Evolutionary conservation across 129 eudicot species (phyloP).

Genomic region (Glebionis coronaria): DNA sequence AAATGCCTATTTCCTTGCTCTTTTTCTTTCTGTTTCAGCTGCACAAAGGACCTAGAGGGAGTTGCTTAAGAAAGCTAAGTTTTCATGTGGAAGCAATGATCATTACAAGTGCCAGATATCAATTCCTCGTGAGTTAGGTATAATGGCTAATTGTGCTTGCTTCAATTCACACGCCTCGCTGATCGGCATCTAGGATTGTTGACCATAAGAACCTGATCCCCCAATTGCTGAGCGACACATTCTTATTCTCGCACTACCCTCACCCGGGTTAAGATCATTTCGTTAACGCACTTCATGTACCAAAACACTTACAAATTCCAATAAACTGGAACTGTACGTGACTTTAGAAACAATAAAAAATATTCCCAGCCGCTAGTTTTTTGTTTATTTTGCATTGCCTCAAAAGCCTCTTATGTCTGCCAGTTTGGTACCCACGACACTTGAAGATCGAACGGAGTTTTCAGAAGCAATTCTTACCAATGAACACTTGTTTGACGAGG

Average conservation of each 20-base stretch:
- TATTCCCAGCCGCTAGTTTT: neutral
- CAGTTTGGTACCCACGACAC: neutral
- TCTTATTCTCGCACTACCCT: neutral
- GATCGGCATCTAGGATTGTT: too few relatives aligned
- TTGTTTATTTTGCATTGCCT: neutral
- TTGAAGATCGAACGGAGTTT: slow-evolving; percentile 9
- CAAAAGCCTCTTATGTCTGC: neutral
- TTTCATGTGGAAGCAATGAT: neutral
- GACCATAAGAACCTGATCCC: too few relatives aligned
- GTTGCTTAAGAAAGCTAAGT: neutral
- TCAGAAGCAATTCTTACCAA: slow-evolving; percentile 19
- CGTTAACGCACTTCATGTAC: neutral
- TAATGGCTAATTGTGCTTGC: neutral
- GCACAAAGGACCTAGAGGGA: too few relatives aligned
- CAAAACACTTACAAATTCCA: neutral
- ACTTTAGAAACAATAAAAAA: neutral
- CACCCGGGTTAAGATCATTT: neutral
- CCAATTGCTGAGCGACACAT: neutral
- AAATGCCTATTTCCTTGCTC: neutral
- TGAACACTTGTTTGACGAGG: slow-evolving; percentile 11
- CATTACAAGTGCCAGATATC: neutral
- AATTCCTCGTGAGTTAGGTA: neutral
- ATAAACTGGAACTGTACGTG: neutral
- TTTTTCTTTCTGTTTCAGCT: neutral
- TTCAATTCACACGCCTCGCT: neutral